phyloP scores from a whole-genome alignment of 331 rosid genomes.

The Quercus tomentella region DNA sequence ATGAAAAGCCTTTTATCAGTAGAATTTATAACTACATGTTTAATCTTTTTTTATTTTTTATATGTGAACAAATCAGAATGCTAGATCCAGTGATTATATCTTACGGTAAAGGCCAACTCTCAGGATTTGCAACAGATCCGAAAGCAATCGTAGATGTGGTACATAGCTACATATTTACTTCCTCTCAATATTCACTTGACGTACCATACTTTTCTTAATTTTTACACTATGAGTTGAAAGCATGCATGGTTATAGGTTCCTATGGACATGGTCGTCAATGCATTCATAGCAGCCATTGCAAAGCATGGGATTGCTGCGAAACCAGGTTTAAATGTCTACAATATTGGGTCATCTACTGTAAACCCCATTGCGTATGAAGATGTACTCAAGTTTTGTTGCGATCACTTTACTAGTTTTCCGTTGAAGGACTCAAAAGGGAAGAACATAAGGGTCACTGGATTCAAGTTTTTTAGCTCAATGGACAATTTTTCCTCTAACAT shows the following conservation, averaged over 20 bases:
- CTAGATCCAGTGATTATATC: not conserved
- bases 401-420: slow-evolving; percentile 1
- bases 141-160: not conserved
- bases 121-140: not conserved
- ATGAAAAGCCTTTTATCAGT: not conserved
- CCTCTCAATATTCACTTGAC: not conserved
- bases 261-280: slow-evolving; percentile 18
- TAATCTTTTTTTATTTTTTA: not conserved
- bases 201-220: not conserved
- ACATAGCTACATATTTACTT: not conserved
- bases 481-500: slow-evolving; percentile 1
- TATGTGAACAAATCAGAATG: not conserved
- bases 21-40: too few relatives aligned
- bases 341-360: not conserved
- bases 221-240: not conserved
- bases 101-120: slow-evolving; percentile 1
- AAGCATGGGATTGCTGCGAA: not conserved
- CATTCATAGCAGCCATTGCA: not conserved
- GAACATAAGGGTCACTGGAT: not conserved
- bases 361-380: not conserved
- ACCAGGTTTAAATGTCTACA: not conserved
- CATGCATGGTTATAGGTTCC: not conserved
- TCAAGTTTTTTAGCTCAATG: slow-evolving; percentile 4
- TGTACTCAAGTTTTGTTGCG: not conserved
- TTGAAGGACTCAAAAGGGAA: not conserved